Evolutionary conservation across 441 rosid species (phyloP), one percentile per base, ranked within the genome.

Genomic region (Populus hybrid): DNA sequence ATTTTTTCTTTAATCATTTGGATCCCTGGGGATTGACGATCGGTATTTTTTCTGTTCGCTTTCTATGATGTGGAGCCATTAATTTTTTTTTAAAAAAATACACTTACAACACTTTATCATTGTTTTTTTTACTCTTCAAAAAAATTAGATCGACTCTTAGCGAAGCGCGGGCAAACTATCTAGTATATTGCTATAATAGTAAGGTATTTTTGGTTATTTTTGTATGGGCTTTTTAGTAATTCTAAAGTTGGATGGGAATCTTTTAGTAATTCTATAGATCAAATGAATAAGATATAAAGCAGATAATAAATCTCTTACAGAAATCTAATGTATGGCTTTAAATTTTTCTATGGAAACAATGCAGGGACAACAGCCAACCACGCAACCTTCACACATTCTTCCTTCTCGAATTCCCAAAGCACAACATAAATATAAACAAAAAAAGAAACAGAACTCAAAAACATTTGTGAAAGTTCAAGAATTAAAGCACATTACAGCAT

Each of bases 301-400:
- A 20, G 42, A 72, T 18, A 28, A 40, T 56, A 76, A 71, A 65
- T 74, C 75, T 38, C 50, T 64, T 11, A 20, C 24, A 59, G 14
- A 63, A 64, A 69, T 5, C 12, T 6, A 71, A 75, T 64, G 79
- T 84, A 79, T 84, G 89, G 89, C 79, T 78, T 72, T 18, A 16
- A 79, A 53, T 76, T 38, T 74, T 68, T 74, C 73, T 7, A 0
- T 23, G 56, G 31, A 59, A 76, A 29, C 74, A 45, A 35, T 38
- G 74, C 75, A 74, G 69, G 12, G 6, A 75, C 42, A 38, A 2
- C 66, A 67, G 36, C 56, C 75, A 70, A 36, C 63, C 64, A 71
- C 6, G 11, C 12, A 61, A 23, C 66, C 69, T 28, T 21, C 63
- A 7, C 79, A 56, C 1, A 6, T 64, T 40, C 64, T 69, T 23